phyloP scores from a whole-genome alignment of 139 green algal species.

The Spirogloea muscicola region DNA sequence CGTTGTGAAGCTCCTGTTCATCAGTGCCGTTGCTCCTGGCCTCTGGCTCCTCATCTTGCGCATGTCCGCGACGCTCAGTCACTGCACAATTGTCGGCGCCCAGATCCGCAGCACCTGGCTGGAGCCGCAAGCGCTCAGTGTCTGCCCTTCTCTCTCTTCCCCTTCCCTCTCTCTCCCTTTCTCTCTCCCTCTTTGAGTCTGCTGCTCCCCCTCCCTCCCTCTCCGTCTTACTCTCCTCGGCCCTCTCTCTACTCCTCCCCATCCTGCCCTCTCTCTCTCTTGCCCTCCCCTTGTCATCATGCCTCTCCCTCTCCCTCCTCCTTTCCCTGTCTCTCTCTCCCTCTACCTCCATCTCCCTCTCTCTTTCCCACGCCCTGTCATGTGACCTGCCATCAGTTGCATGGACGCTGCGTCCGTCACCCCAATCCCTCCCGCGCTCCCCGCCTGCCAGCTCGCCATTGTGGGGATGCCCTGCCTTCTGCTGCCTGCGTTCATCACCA shows the following conservation, averaged over 20 bases:
- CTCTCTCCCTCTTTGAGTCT: conserved; percentile 18
- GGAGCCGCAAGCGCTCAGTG: no score
- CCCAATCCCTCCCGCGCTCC: not conserved
- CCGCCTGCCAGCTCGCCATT: not conserved
- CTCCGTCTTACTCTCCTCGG: not conserved
- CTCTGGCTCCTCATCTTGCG: no score
- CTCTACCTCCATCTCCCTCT: conserved; percentile 13
- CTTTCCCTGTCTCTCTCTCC: conserved; percentile 4
- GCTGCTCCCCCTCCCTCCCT: not conserved
- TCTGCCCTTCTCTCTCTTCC: conserved; percentile 30
- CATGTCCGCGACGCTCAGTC: not conserved
- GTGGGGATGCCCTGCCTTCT: not conserved
- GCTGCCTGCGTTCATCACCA: not conserved
- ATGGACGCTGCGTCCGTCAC: not conserved
- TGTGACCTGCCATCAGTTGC: not conserved
- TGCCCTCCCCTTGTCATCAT: conserved; percentile 2
- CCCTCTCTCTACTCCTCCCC: not conserved
- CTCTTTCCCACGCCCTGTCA: conserved; percentile 22
- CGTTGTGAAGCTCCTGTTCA: not conserved
- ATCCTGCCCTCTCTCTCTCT: conserved; percentile 16
- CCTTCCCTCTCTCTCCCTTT: conserved; percentile 19
- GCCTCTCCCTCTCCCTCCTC: conserved; percentile 30
- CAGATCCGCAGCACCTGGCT: no score
- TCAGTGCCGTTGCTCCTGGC: no score
- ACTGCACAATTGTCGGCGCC: no score